phyloP scores from a whole-genome alignment of 2,329 filamentous ascomycete genomes.

The Pyrenochaeta sp. region DNA sequence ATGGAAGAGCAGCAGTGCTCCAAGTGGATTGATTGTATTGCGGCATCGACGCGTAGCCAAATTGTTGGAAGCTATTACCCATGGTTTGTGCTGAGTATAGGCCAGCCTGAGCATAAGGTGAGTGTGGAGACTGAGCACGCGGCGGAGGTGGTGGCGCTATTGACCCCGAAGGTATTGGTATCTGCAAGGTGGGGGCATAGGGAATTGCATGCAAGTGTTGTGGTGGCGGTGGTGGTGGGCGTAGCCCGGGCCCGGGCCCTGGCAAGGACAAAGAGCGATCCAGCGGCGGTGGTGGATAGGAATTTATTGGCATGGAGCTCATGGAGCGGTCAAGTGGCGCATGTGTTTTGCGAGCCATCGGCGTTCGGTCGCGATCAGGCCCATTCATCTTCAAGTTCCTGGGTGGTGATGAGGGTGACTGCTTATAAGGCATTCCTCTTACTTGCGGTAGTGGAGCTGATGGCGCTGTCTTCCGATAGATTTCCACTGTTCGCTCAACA shows the following conservation, averaged over 20 bases:
- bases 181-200: conserved; percentile 22
- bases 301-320: conserved; percentile 21
- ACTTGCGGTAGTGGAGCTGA: conserved; percentile 18
- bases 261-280: conserved; percentile 40
- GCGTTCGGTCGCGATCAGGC: conserved; percentile 37
- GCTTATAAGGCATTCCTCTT: conserved; percentile 33
- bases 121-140: conserved; percentile 12
- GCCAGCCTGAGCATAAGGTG: conserved; percentile 11
- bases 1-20: conserved; percentile 5
- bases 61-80: conserved; percentile 10
- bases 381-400: conserved; percentile 10
- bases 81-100: conserved; percentile 6
- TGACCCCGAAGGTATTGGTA: conserved; percentile 15
- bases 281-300: conserved; percentile 29
- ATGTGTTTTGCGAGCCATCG: conserved; percentile 23
- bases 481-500: conserved; percentile 50
- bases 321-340: conserved; percentile 30
- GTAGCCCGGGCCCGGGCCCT: conserved; percentile 17
- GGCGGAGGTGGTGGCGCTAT: conserved; percentile 8
- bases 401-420: conserved; percentile 19
- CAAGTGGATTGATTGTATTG: conserved; percentile 5
- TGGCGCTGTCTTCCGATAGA: conserved; percentile 40
- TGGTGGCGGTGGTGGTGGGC: conserved; percentile 3
- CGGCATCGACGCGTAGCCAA: conserved; percentile 9
- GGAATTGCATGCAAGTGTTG: conserved; percentile 12